Base-by-base conservation (phyloP, 768 basidiomycete genomes). In the Naganishia friedmannii region DNA sequence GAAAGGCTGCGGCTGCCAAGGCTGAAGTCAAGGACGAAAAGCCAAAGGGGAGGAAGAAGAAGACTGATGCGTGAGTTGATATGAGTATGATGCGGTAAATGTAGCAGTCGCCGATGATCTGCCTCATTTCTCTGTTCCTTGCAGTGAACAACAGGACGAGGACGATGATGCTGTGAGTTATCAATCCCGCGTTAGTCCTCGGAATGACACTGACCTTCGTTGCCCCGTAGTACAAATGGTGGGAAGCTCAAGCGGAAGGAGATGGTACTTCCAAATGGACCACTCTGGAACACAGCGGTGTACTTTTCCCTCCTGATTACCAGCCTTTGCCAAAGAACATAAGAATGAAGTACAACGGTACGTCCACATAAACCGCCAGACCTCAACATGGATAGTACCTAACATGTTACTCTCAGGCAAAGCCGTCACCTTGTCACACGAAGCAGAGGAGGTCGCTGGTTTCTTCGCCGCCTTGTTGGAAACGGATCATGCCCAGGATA, bases 281-380 rank as follows among this genome's bases (percentile, higher is more conserved):
- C 72, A 96, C 92, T n/a, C 86, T 99, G 65, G 89, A 92, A 77
- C 96, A 99, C 82, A 88, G 86, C 74, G 96, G 94, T 60, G 93
- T 99, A 46, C 86, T 93, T 73, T 99, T 99, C 82, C 96, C 96
- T 72, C 92, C 92, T 58, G 89, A 93, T 2, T 99, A 99, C 79
- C 88, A 92, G 76, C 86, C 90, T 9, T 83, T 96, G 66, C 93
- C 96, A 1, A 81, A 84, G 9, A 76, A 87, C 77, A 87, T 96
- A 79, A 95, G 91, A 85, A 92, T 99, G 92, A 89, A 88, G 77
- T 99, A 99, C 80, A 87, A 94, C 74, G 94, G 95, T 93, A 78
- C 68, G 86, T 80, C 71, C 23, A 31, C 31, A 53, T 51, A 66
- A 68, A 28, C 66, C 58, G 45, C 31, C 23, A 13, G 29, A 10